Evolutionary conservation across 2,329 filamentous ascomycete species (phyloP).

Genomic region (Biscogniauxia sp.): DNA sequence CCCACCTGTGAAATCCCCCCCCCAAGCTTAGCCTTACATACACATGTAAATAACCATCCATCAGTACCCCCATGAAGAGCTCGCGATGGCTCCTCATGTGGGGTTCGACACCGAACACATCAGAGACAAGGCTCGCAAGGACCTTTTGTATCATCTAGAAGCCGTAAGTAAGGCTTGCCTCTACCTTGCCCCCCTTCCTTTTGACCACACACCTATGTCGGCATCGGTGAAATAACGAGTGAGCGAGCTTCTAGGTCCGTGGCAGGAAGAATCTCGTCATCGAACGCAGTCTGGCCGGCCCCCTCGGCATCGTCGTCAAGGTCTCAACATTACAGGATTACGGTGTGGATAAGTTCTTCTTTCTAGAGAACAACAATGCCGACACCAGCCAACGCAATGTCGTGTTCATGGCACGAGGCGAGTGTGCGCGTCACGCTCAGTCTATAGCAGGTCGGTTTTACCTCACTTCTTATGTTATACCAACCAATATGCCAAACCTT

Average conservation of each 20-base stretch:
- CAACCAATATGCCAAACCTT: no score
- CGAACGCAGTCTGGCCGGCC: slow-evolving; percentile 84
- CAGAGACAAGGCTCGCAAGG: slow-evolving; percentile 78
- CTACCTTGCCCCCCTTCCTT: slow-evolving; percentile 7
- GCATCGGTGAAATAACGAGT: slow-evolving; percentile 12
- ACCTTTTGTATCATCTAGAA: slow-evolving; percentile 88
- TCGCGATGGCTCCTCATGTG: slow-evolving; percentile 66
- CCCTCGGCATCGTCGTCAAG: slow-evolving; percentile 88
- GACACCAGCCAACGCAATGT: slow-evolving; percentile 94
- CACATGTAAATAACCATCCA: slow-evolving; percentile 14
- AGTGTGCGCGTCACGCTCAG: slow-evolving; percentile 80
- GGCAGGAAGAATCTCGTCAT: slow-evolving; percentile 98
- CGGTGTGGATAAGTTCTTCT: slow-evolving; percentile 96
- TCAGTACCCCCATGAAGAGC: slow-evolving; percentile 46
- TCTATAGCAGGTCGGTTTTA: slow-evolving; percentile 76
- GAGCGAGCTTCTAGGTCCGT: slow-evolving; percentile 64
- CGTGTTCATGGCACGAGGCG: slow-evolving; percentile 87
- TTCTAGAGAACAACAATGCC: slow-evolving; percentile 92
- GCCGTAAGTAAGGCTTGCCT: slow-evolving; percentile 66
- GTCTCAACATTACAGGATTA: slow-evolving; percentile 95
- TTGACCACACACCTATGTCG: not conserved
- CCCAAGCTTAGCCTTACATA: slow-evolving; percentile 8
- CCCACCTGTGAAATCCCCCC: slow-evolving; percentile 7
- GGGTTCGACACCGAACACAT: slow-evolving; percentile 75
- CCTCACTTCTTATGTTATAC: slow-evolving; percentile 3